Base-by-base conservation (phyloP, 1,284 basidiomycete species). In the Polyporus tsugae region DNA sequence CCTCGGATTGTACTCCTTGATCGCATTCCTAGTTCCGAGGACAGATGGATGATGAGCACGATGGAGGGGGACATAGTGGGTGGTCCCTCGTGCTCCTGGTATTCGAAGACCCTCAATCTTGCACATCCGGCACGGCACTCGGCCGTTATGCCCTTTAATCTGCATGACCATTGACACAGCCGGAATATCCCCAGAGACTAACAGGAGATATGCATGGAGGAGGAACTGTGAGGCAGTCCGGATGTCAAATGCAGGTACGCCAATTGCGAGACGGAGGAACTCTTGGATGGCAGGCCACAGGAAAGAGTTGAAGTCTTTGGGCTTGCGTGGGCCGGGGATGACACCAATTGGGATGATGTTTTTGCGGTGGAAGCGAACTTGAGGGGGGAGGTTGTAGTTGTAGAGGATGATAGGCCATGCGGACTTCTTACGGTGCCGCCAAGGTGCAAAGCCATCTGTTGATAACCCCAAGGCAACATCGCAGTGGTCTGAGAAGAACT, bases 91-190 rank as follows among this genome's bases (percentile, higher is more conserved):
- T 2, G 64, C 62, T 13, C 72, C 63, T 0, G 80, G 82, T n/a
- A 75, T 69, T 0, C 74, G 72, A 0, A 86, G 36, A 11, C 80
- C 83, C 7, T 60, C 66, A 13, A 86, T 85, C 1, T 76, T 72
- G 73, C 85, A 87, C 72, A 82, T 81, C 2, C 80, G 80, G 70
- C 85, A 87, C 0, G 86, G 84, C 1, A 49, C 76, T 29, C 77
- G 53, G 0, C 79, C 82, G 67, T 86, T 86, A 61, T 85, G 83
- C 0, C 85, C 85, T 68, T 85, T 86, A 79, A 86, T 83, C 0
- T 75, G 67, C 80, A 85, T 81, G 3, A 85, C 44, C 77, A 83
- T 82, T 0, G 81, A 78, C 0, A 85, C 74, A 0, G 85, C 86
- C 6, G 82, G 84, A 36, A 86, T 85, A 66, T 87, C 84, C 2